These are phyloP conservation scores for Calonectria naviculata DNA, from an alignment of 2,329 filamentous ascomycete genomes.

Conservation along the genomic window DNA sequence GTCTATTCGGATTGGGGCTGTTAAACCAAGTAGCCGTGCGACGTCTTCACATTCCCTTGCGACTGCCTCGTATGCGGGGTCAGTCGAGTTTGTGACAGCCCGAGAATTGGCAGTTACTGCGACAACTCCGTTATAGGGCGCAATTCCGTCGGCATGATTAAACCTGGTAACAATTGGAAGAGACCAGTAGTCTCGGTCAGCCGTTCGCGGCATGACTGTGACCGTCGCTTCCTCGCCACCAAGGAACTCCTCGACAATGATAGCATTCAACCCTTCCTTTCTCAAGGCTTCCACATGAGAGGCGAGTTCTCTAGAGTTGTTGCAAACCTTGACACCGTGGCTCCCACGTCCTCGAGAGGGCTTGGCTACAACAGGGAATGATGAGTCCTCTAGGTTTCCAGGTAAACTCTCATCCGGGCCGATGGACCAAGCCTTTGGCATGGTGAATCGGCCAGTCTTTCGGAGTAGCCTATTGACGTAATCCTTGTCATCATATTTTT, in stretches of 20 bases:
- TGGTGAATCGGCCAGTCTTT: constrained; percentile 47
- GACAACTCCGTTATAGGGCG: constrained; percentile 34
- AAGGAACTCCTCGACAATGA: constrained; percentile 60
- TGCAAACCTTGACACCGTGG: constrained; percentile 31
- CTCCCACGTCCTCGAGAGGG: constrained; percentile 32
- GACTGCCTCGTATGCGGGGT: constrained; percentile 30
- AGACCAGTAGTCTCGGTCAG: constrained; percentile 50
- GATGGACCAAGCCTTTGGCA: constrained; percentile 52
- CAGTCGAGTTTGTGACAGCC: constrained; percentile 44
- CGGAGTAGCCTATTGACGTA: constrained; percentile 57
- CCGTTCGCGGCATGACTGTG: constrained; percentile 61
- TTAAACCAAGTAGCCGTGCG: constrained; percentile 51
- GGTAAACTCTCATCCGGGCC: not conserved
- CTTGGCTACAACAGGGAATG: constrained; percentile 31
- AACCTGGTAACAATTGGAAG: constrained; percentile 46
- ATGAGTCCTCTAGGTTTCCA: constrained; percentile 3
- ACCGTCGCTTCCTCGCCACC: constrained; percentile 60
- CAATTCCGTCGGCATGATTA: constrained; percentile 29
- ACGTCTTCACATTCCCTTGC: constrained; percentile 54
- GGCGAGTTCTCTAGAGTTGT: constrained; percentile 19
- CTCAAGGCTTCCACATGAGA: constrained; percentile 18
- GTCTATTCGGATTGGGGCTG: constrained; percentile 59
- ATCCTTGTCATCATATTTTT: constrained; percentile 62
- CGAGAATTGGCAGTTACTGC: constrained; percentile 53
- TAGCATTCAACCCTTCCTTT: constrained; percentile 12